Base-by-base conservation (phyloP, 2,329 filamentous ascomycete genomes). In the Curvularia hawaiiensis region DNA sequence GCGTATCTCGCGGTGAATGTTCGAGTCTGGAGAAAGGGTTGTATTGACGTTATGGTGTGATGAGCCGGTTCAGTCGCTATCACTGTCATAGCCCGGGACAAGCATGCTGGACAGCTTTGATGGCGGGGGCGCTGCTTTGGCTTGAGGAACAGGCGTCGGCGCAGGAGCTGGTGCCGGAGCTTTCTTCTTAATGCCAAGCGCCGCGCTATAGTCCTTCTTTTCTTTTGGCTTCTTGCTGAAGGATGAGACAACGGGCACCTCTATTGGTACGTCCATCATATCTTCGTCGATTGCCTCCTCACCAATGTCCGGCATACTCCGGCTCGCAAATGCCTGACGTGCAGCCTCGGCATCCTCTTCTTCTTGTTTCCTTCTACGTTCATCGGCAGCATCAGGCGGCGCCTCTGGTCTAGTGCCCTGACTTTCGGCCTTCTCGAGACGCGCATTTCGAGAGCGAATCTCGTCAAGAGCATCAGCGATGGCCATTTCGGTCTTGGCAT, bases 401-500 rank as follows among this genome's bases (percentile, higher is more conserved):
- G 86, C 80, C 3, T 83, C 80, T 6, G 85, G 83, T 28, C 81
- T 78, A 20, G 86, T 67, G 55, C 88, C 86, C 3, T 86, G 80
- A 69, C 87, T 86, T 54, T 87, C 85, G 9, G 88, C 89, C 63
- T 90, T 84, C 76, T 96, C 91, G 49, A 95, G 87, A 62, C 92
- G 83, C 8, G 95, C 95, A 78, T 99, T 99, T 63, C 94, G 82
- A 51, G 91, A 94, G 54, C 94, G 84, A 56, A 99, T 97, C 79
- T 97, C 93, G 76, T 99, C 95, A 54, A 99, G 79, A 8, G 93
- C 94, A 80, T 99, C 95, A 2, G 95, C 95, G 44, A 97, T 91
- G 18, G 90, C 91, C 93, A 99, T 99, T 78, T 99, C 95, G 40
- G 90, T 84, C 80, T 95, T 93, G 1, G 93, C 93, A 75, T 99